Conservation (phyloP, 495 filamentous ascomycete genomes). For the Haplographium delicatum region DNA sequence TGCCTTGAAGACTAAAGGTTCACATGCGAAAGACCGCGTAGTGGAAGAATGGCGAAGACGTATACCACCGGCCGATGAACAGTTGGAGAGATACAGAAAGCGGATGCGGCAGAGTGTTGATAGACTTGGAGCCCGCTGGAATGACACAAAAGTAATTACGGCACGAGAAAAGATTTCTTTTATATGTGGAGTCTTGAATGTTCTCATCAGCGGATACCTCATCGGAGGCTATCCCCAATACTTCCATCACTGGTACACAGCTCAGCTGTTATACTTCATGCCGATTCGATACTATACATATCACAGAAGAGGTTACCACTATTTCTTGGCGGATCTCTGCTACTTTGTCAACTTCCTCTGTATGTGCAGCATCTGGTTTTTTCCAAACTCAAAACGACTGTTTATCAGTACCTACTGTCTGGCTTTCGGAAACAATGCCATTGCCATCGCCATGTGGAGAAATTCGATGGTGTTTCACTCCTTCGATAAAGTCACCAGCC, state of each 20-base stretch:
- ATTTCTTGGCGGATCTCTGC: slow-evolving; percentile 94
- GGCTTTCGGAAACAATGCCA: slow-evolving; percentile 91
- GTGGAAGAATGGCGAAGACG: slow-evolving; percentile 83
- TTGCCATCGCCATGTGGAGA: slow-evolving; percentile 98
- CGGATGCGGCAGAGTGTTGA: slow-evolving; percentile 87
- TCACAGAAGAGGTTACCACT: slow-evolving; percentile 85
- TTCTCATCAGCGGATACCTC: slow-evolving; percentile 92
- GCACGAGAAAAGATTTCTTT: slow-evolving; percentile 92
- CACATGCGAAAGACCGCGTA: slow-evolving; percentile 52
- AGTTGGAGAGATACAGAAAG: slow-evolving; percentile 82
- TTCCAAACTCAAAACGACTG: slow-evolving; percentile 83
- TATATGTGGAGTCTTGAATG: slow-evolving; percentile 91
- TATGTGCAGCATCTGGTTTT: slow-evolving; percentile 81
- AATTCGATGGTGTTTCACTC: slow-evolving; percentile 98
- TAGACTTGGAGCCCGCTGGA: slow-evolving; percentile 78
- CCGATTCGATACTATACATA: slow-evolving; percentile 90
- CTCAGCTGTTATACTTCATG: slow-evolving; percentile 88
- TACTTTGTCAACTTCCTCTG: slow-evolving; percentile 94
- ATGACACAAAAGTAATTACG: slow-evolving; percentile 80
- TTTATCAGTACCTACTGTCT: slow-evolving; percentile 93
- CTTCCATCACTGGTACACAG: slow-evolving; percentile 90
- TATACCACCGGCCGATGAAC: slow-evolving; percentile 80
- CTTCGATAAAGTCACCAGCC: slow-evolving; percentile 88
- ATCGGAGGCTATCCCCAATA: slow-evolving; percentile 80
- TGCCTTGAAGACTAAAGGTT: slow-evolving; percentile 30